Percentiles rank a stretch among this genome's conserved stretches.
Conservation (phyloP, 495 filamentous ascomycete genomes). For the Cercophora sp. region DNA sequence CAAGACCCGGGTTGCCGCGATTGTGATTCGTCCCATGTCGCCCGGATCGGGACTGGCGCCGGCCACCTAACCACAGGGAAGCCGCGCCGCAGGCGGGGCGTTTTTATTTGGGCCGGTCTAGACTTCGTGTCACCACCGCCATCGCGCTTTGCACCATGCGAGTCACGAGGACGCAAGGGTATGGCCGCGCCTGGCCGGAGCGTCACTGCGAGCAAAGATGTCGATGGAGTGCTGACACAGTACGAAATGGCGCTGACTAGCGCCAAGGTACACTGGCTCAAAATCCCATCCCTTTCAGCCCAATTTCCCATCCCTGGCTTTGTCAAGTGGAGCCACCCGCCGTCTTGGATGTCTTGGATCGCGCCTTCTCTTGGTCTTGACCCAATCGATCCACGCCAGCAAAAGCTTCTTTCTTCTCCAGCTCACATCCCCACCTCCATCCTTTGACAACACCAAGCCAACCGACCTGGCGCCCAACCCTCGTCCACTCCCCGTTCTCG, state of each 20-base stretch:
- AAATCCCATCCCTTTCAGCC: not conserved
- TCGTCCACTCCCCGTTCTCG: not conserved
- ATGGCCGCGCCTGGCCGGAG: not conserved
- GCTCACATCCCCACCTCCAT: not conserved
- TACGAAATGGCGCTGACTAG: not conserved
- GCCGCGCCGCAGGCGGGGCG: not conserved
- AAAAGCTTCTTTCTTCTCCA: constrained; percentile 1
- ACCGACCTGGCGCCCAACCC: too few species aligned
- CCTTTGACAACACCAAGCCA: not conserved
- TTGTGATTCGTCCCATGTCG: not conserved
- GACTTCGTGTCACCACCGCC: not conserved
- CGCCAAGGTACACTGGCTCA: not conserved
- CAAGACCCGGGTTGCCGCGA: not conserved
- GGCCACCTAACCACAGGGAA: too few species aligned
- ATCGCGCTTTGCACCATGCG: not conserved
- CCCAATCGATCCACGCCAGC: not conserved
- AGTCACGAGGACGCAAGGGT: not conserved
- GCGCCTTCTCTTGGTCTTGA: not conserved
- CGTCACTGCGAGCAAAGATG: constrained; percentile 1
- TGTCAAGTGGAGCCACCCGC: not conserved
- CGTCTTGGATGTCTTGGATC: not conserved
- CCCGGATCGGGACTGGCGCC: not conserved
- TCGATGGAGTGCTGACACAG: constrained; percentile 1
- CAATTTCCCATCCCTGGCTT: constrained; percentile 1
- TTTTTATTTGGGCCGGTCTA: constrained; percentile 9